A percentile compares a stretch with the other conserved stretches of the same genome.
phyloP scores from a whole-genome alignment of 192 early-diverging fungal species.

The Dispira parvispora region DNA sequence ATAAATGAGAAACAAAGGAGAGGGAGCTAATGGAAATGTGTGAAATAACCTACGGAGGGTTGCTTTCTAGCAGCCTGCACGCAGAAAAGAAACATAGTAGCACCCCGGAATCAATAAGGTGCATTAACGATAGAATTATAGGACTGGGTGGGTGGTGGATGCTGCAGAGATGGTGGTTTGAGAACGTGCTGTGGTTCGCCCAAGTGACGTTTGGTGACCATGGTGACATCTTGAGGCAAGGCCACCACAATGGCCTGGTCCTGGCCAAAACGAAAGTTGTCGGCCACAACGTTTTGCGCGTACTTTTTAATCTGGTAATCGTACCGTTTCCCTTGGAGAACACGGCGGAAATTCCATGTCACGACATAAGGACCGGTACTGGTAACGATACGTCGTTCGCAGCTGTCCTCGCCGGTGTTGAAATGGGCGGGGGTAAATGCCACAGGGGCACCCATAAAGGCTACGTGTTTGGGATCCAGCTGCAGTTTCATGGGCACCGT shows the following conservation, averaged over 20 bases:
- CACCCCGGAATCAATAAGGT: conserved; percentile 23
- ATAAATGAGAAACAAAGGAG: too few relatives aligned
- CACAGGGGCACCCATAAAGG: conserved; percentile 47
- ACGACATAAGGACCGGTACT: conserved; percentile 81
- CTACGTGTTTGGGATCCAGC: conserved; percentile 77
- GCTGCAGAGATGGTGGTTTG: conserved; percentile 16
- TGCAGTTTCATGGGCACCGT: conserved; percentile 59
- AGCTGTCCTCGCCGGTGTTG: conserved; percentile 44
- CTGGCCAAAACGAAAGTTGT: conserved; percentile 78
- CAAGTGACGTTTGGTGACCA: conserved; percentile 38
- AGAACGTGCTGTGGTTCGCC: conserved; percentile 39
- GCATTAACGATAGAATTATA: conserved; percentile 27
- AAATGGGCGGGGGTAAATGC: conserved; percentile 80
- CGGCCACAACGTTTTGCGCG: conserved; percentile 62
- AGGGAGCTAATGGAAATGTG: too few relatives aligned
- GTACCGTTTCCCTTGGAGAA: conserved; percentile 54
- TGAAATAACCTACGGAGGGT: too few relatives aligned
- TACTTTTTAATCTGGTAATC: conserved; percentile 87
- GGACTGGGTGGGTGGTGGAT: conserved; percentile 13
- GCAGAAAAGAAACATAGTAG: too few relatives aligned
- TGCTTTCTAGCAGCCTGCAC: too few relatives aligned
- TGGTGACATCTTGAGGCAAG: conserved; percentile 55
- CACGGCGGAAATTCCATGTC: conserved; percentile 76
- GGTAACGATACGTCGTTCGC: conserved; percentile 73
- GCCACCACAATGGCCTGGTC: conserved; percentile 77